Conservation (phyloP, 495 filamentous ascomycete species). For the Podospora tetraspora region DNA sequence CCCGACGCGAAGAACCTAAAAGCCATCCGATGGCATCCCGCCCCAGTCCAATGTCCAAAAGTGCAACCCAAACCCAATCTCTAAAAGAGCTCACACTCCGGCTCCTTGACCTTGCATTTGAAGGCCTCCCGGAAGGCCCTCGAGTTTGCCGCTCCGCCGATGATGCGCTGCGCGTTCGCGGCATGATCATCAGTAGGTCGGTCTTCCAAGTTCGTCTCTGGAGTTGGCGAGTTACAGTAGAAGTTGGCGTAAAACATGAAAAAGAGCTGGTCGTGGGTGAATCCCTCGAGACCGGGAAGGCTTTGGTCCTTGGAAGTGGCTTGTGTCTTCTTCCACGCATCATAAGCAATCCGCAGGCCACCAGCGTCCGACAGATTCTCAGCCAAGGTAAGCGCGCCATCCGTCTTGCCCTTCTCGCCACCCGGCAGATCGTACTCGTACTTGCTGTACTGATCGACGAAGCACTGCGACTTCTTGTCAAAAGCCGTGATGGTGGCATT, state of each 20-base stretch:
- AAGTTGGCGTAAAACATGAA: slow-evolving; percentile 60
- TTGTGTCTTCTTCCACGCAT: slow-evolving; percentile 48
- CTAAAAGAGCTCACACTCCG: slow-evolving; percentile 65
- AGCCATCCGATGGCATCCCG: background rate
- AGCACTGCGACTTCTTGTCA: slow-evolving; percentile 59
- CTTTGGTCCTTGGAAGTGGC: slow-evolving; percentile 46
- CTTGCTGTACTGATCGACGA: slow-evolving; percentile 61
- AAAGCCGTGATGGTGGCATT: slow-evolving; percentile 52
- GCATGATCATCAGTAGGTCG: slow-evolving; percentile 58
- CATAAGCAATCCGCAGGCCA: slow-evolving; percentile 58
- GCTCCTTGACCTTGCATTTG: slow-evolving; percentile 57
- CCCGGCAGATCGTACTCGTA: slow-evolving; percentile 53
- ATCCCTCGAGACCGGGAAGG: slow-evolving; percentile 59
- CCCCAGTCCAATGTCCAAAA: background rate
- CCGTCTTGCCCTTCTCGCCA: slow-evolving; percentile 55
- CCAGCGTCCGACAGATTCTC: slow-evolving; percentile 76
- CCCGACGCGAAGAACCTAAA: background rate
- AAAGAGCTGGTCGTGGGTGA: slow-evolving; percentile 68
- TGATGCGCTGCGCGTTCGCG: slow-evolving; percentile 55
- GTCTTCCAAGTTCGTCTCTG: slow-evolving; percentile 50
- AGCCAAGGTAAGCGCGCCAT: slow-evolving; percentile 62
- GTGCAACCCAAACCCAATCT: background rate
- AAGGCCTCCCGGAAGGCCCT: slow-evolving; percentile 65
- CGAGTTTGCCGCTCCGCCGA: slow-evolving; percentile 62
- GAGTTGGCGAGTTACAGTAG: slow-evolving; percentile 63